A percentile compares a stretch with the other conserved stretches of the same genome.
Conservation (phyloP, 2,329 filamentous ascomycete species). For the Cordyceps tenuipes region DNA sequence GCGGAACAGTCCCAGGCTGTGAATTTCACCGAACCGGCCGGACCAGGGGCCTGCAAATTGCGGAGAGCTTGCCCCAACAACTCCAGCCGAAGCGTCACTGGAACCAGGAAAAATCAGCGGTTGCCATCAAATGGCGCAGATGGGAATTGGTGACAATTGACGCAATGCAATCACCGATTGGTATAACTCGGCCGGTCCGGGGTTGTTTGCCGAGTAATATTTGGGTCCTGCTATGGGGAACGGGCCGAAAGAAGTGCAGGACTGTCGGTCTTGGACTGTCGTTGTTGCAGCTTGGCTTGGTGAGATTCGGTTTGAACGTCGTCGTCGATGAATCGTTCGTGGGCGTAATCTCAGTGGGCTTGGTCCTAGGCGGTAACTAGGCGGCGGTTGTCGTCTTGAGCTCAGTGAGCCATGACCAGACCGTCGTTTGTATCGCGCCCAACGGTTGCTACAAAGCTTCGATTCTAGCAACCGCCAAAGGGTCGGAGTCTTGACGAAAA, state of each 20-base stretch:
- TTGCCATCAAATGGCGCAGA: conserved; percentile 5
- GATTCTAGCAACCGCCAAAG: background rate
- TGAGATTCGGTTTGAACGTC: background rate
- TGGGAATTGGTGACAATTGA: background rate
- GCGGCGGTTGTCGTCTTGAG: background rate
- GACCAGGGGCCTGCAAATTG: background rate
- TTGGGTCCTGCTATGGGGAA: background rate
- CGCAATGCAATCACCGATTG: background rate
- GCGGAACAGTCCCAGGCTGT: background rate
- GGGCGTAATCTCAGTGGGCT: background rate
- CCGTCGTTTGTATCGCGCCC: background rate
- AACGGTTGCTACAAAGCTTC: background rate
- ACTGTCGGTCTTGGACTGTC: background rate
- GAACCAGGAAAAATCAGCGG: background rate
- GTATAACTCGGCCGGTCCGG: background rate
- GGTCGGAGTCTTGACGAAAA: background rate
- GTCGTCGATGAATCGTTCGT: background rate
- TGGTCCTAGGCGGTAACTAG: background rate
- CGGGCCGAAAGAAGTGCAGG: conserved; percentile 9
- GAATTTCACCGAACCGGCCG: conserved; percentile 9
- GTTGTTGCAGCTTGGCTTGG: background rate
- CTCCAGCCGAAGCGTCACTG: background rate
- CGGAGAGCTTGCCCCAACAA: conserved; percentile 6
- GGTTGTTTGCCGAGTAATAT: background rate
- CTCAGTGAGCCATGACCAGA: background rate